Evolutionary conservation across 192 early-diverging fungal species (phyloP).

Genomic region (Glomus cerebriforme): DNA sequence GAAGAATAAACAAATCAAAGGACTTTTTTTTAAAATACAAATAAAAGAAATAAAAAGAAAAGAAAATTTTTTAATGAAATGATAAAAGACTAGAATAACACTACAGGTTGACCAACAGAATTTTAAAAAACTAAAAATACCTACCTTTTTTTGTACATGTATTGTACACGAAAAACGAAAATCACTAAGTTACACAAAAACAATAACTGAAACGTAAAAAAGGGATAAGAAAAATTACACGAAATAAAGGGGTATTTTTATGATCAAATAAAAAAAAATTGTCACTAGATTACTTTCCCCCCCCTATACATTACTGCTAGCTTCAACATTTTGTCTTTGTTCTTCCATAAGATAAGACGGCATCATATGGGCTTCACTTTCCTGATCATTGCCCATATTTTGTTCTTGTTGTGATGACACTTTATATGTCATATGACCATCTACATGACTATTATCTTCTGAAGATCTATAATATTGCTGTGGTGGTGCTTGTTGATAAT

Average conservation of each 20-base stretch:
- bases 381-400: neutral
- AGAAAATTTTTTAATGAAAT: neutral
- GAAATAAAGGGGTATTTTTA: neutral
- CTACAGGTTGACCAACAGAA: neutral
- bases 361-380: neutral
- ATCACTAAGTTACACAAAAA: neutral
- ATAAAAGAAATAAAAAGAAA: neutral
- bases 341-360: neutral
- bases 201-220: neutral
- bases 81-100: neutral
- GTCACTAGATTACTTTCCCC: neutral
- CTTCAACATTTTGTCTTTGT: neutral
- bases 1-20: neutral
- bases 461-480: slow-evolving; percentile 11
- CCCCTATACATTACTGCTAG: neutral
- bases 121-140: neutral
- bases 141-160: neutral
- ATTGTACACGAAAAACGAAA: neutral
- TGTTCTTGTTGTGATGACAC: neutral
- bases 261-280: neutral
- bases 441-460: neutral
- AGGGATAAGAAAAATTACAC: neutral
- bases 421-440: slow-evolving; percentile 16
- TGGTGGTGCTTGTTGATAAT: slow-evolving; percentile 18
- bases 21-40: neutral